Percentiles rank a stretch among this genome's conserved stretches.
phyloP scores from a whole-genome alignment of 345 rosid species.

The Linum lewisii region DNA sequence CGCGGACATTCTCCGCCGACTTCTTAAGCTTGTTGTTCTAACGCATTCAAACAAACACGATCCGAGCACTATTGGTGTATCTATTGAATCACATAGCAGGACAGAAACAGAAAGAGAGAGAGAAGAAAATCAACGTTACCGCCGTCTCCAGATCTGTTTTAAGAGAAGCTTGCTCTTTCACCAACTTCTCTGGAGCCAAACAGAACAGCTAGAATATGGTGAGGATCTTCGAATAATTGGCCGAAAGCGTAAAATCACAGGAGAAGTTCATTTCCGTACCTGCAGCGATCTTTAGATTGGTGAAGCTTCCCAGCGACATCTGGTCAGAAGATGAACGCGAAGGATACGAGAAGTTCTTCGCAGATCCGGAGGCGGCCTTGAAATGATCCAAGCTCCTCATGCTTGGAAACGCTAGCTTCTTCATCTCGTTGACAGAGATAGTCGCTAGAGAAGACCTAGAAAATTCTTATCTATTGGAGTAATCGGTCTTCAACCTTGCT shows the following conservation, averaged over 20 bases:
- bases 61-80: neutral
- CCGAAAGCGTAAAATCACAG: neutral
- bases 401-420: neutral
- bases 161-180: constrained; percentile 84
- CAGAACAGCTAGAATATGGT: constrained; percentile 18
- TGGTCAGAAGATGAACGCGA: constrained; percentile 48
- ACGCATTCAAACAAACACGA: neutral
- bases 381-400: constrained; percentile 1
- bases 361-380: neutral
- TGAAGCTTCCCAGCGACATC: constrained; percentile 50
- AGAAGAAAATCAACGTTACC: constrained; percentile 30
- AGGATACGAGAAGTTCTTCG: constrained; percentile 24
- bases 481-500: too few species aligned
- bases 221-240: constrained; percentile 1
- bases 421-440: neutral
- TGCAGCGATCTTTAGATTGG: constrained; percentile 76
- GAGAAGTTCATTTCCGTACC: constrained; percentile 29
- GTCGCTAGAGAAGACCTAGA: neutral
- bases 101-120: constrained; percentile 3
- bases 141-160: constrained; percentile 80
- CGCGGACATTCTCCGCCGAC: constrained; percentile 45
- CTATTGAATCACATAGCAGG: constrained; percentile 1
- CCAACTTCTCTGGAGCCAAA: constrained; percentile 58
- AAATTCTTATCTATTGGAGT: too few species aligned
- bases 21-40: constrained; percentile 80